Conservation (phyloP, 305 asterid genomes). For the Fraxinus dipetala region DNA sequence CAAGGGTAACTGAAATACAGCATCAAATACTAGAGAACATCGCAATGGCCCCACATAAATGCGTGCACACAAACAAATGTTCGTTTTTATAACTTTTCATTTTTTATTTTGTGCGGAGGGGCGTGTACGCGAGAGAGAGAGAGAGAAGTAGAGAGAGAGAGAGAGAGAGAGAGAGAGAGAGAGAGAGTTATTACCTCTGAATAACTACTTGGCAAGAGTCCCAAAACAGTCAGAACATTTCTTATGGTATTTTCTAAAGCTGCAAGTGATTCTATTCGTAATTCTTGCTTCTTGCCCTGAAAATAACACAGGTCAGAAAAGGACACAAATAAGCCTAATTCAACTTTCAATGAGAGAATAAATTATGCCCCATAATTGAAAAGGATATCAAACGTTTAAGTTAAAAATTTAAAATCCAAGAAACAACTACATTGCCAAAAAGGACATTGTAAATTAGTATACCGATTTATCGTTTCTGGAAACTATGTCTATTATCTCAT, state of each 20-base stretch:
- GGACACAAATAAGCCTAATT: conserved; percentile 10
- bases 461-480: background rate
- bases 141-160: background rate
- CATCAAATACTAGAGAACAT: background rate
- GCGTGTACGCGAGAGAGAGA: background rate
- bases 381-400: background rate
- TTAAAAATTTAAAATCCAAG: background rate
- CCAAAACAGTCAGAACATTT: conserved; percentile 58
- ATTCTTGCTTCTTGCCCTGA: conserved; percentile 90
- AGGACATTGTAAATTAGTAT: background rate
- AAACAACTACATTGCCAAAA: conserved; percentile 1
- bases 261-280: conserved; percentile 65
- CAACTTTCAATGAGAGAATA: conserved; percentile 8
- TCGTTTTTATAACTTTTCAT: background rate
- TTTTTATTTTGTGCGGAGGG: background rate
- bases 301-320: conserved; percentile 21
- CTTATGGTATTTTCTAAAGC: conserved; percentile 63
- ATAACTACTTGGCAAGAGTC: conserved; percentile 76
- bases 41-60: background rate
- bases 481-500: conserved; percentile 1
- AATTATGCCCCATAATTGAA: conserved; percentile 12
- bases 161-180: conserved; percentile 1
- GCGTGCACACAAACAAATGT: background rate
- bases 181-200: conserved; percentile 46
- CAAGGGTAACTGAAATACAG: background rate